phyloP scores from a whole-genome alignment of 306 rosid species.

The Senna siamea region DNA sequence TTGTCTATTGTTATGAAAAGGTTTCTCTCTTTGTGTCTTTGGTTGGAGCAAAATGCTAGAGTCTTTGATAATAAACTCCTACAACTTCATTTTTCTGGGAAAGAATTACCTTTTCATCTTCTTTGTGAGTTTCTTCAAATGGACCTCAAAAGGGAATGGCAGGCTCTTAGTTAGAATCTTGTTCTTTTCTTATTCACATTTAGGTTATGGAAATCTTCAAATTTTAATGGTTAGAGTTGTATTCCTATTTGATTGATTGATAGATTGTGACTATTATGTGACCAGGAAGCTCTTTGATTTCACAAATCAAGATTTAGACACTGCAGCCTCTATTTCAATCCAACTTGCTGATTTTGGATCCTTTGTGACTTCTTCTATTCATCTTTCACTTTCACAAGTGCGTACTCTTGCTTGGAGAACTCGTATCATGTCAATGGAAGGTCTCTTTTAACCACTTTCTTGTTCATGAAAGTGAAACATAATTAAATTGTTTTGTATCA shows the following conservation, averaged over 20 bases:
- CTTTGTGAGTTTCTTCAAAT: too few relatives aligned
- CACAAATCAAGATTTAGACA: slow-evolving; percentile 52
- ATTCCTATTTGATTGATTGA: slow-evolving; percentile 22
- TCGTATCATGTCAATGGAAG: slow-evolving; percentile 65
- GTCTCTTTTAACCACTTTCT: slow-evolving; percentile 46
- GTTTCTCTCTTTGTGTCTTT: too few relatives aligned
- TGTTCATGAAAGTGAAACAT: slow-evolving; percentile 14
- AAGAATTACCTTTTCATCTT: too few relatives aligned
- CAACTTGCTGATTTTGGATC: slow-evolving; percentile 69
- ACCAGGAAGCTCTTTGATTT: slow-evolving; percentile 61
- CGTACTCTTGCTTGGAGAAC: slow-evolving; percentile 77
- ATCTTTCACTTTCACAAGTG: slow-evolving; percentile 52
- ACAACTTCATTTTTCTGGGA: too few relatives aligned
- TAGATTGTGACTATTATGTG: slow-evolving; percentile 34
- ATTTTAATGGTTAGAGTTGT: slow-evolving; percentile 13
- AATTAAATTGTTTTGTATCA: slow-evolving; percentile 6
- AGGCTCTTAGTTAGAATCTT: too few relatives aligned
- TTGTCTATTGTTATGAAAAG: slow-evolving; percentile 35
- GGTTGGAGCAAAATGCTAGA: too few relatives aligned
- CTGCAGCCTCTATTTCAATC: slow-evolving; percentile 59
- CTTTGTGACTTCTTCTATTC: slow-evolving; percentile 62
- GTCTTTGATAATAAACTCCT: too few relatives aligned
- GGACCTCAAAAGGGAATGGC: too few relatives aligned
- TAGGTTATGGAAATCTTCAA: slow-evolving; percentile 12
- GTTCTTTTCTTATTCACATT: slow-evolving; percentile 20